phyloP scores from a whole-genome alignment of 345 rosid genomes.

The Litchi chinensis region DNA sequence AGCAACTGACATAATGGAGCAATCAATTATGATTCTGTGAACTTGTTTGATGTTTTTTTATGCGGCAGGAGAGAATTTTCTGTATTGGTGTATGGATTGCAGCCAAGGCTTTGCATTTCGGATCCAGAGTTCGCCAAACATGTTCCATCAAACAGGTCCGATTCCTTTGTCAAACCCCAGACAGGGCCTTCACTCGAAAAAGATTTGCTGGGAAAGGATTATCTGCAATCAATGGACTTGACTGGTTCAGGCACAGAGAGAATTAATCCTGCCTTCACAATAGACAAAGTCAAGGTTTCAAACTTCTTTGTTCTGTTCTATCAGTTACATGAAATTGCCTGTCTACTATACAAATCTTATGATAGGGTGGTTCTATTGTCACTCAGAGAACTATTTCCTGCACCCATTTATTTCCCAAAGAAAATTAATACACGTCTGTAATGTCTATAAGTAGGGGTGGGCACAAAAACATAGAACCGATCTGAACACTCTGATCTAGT shows the following conservation, averaged over 20 bases:
- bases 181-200: conserved; percentile 16
- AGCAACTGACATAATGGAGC: neutral
- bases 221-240: conserved; percentile 33
- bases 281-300: conserved; percentile 49
- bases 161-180: conserved; percentile 34
- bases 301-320: neutral
- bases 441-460: too few species aligned
- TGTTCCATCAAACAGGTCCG: conserved; percentile 43
- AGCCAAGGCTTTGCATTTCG: conserved; percentile 40
- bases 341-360: neutral
- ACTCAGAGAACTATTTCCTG: too few species aligned
- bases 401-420: too few species aligned
- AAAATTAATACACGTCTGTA: too few species aligned
- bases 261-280: conserved; percentile 49
- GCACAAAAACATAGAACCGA: too few species aligned
- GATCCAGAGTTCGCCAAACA: conserved; percentile 48
- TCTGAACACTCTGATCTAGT: too few species aligned
- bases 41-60: neutral
- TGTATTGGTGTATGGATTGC: conserved; percentile 50
- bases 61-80: conserved; percentile 43
- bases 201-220: conserved; percentile 43
- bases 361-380: neutral
- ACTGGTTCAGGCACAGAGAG: conserved; percentile 48
- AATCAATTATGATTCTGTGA: neutral
- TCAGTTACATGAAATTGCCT: neutral